Evolutionary conservation across 2,329 filamentous ascomycete species (phyloP).

Genomic region (Xylariaceae sp.): DNA sequence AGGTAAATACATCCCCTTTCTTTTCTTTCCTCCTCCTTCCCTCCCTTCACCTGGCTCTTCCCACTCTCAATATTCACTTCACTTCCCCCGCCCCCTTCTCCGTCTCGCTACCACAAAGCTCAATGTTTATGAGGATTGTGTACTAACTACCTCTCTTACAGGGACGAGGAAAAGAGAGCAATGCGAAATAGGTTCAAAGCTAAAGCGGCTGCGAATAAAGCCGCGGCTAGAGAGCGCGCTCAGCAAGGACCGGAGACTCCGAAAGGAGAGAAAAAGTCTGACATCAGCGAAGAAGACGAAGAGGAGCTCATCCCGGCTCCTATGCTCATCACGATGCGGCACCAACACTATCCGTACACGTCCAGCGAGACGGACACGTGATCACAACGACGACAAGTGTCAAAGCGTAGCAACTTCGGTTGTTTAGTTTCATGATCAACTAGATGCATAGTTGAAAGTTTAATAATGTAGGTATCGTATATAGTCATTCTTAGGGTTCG

Average conservation of each 20-base stretch:
- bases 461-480: too few species aligned
- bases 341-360: not conserved
- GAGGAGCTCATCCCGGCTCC: not conserved
- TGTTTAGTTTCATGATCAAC: too few species aligned
- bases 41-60: not conserved
- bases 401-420: too few species aligned
- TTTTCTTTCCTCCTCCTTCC: not conserved
- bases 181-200: not conserved
- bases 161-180: not conserved
- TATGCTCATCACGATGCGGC: slow-evolving; percentile 2
- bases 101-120: too few species aligned
- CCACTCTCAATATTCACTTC: too few species aligned
- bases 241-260: not conserved
- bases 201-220: not conserved
- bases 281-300: not conserved
- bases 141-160: not conserved
- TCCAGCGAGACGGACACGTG: too few species aligned
- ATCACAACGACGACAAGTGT: too few species aligned
- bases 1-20: slow-evolving; percentile 1
- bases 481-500: too few species aligned
- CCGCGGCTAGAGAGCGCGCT: not conserved
- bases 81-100: too few species aligned
- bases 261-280: not conserved
- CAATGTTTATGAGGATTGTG: too few species aligned
- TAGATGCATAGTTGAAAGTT: too few species aligned